Conservation (phyloP, 495 filamentous ascomycete species). For the Zalerion maritima region DNA sequence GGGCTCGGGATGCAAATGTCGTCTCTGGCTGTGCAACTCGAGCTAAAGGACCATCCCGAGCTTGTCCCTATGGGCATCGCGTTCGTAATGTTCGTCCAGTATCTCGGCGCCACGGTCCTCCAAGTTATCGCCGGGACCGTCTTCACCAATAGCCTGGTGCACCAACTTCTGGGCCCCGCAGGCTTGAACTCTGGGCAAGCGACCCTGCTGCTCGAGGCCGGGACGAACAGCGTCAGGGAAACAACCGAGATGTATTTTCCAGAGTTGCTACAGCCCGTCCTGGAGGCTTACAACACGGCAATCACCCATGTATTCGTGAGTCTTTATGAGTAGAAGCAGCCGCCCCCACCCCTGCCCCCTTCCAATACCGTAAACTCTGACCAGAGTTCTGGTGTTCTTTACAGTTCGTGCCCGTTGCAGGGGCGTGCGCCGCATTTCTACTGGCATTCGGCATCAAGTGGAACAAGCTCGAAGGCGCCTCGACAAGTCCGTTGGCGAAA, state of each 20-base stretch:
- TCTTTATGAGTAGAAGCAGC: too few species aligned
- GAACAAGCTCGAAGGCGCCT: too few species aligned
- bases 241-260: conserved; percentile 1
- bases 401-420: too few species aligned
- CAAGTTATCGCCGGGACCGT: conserved; percentile 10
- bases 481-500: too few species aligned
- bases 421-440: too few species aligned
- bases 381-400: too few species aligned
- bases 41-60: conserved; percentile 5
- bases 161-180: conserved; percentile 3
- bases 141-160: conserved; percentile 5
- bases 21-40: conserved; percentile 9
- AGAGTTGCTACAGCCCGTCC: conserved; percentile 1
- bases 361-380: too few species aligned
- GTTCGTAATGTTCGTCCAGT: conserved; percentile 9
- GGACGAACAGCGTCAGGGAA: conserved; percentile 2
- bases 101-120: conserved; percentile 8
- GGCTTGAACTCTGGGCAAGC: conserved; percentile 1
- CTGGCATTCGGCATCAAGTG: too few species aligned
- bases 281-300: conserved; percentile 9
- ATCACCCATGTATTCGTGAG: conserved; percentile 9
- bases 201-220: conserved; percentile 2
- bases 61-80: conserved; percentile 8
- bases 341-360: too few species aligned
- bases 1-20: conserved; percentile 28